Percentiles rank a stretch among this genome's conserved stretches.
Conservation (phyloP, 1,284 basidiomycete genomes). For the Cronartium ribicola region DNA sequence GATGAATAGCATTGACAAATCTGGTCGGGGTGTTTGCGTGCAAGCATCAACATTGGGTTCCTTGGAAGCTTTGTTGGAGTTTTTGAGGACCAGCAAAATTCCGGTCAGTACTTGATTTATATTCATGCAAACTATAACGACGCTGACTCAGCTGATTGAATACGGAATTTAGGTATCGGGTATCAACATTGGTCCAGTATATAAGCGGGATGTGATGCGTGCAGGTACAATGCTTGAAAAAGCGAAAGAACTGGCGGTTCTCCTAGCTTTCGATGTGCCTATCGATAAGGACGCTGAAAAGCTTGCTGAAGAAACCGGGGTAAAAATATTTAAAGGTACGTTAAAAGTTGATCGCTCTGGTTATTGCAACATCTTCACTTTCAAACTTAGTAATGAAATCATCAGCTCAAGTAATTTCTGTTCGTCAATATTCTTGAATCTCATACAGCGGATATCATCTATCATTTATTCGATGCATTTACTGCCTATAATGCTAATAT, state of each 20-base stretch:
- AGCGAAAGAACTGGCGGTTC: constrained; percentile 89
- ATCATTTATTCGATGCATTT: constrained; percentile 97
- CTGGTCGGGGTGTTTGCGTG: constrained; percentile 91
- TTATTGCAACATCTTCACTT: not conserved
- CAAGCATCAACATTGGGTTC: constrained; percentile 97
- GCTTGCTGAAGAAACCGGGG: constrained; percentile 86
- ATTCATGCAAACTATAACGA: not conserved
- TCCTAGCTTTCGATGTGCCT: constrained; percentile 93
- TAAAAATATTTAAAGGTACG: constrained; percentile 84
- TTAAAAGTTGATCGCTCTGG: not conserved
- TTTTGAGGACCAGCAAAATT: constrained; percentile 91
- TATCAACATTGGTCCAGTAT: constrained; percentile 96
- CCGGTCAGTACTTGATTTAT: constrained; percentile 55
- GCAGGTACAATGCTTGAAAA: constrained; percentile 91
- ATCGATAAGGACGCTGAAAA: constrained; percentile 85
- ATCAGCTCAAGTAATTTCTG: constrained; percentile 8
- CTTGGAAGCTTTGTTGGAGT: constrained; percentile 92
- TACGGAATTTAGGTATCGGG: constrained; percentile 63
- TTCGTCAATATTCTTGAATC: constrained; percentile 6
- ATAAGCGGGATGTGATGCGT: constrained; percentile 93
- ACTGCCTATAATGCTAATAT: constrained; percentile 94
- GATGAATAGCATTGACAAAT: constrained; percentile 86
- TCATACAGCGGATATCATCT: constrained; percentile 83
- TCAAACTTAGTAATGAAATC: not conserved
- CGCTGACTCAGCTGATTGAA: no score